Percentiles rank a stretch among this genome's conserved stretches.
phyloP scores from a whole-genome alignment of 805 yeast genomes.

The Schwanniomyces vanrijiae region DNA sequence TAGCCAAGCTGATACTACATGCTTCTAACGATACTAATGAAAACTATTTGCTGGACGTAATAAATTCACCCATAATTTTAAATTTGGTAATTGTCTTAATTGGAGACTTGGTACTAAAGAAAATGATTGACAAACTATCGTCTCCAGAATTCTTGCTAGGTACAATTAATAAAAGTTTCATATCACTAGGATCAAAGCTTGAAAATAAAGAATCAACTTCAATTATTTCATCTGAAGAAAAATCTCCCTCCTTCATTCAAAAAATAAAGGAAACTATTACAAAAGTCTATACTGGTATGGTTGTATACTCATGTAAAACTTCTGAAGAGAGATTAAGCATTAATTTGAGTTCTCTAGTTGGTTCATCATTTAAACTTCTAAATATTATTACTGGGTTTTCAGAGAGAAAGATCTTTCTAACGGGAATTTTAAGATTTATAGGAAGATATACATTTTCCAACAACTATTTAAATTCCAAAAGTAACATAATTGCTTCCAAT shows the following conservation, averaged over 20 bases:
- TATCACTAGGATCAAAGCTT: constrained; percentile 4
- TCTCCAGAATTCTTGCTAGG: constrained; percentile 25
- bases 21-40: constrained; percentile 11
- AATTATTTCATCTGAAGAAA: background rate
- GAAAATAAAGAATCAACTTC: background rate
- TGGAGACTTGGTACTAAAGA: constrained; percentile 28
- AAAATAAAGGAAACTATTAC: background rate
- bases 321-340: background rate
- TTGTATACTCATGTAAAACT: background rate
- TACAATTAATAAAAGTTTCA: constrained; percentile 8
- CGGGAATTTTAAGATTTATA: constrained; percentile 5
- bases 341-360: constrained; percentile 5
- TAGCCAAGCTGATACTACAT: constrained; percentile 20
- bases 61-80: constrained; percentile 23
- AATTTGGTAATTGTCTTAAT: constrained; percentile 22
- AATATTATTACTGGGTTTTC: constrained; percentile 11
- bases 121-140: constrained; percentile 21
- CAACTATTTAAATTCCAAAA: constrained; percentile 1
- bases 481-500: constrained; percentile 1
- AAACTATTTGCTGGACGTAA: constrained; percentile 10
- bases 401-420: constrained; percentile 11
- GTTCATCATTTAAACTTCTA: constrained; percentile 9
- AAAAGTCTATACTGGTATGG: background rate
- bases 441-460: constrained; percentile 1
- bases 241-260: background rate